Conservation (phyloP, 1,139 yeast genomes). For the Sugiyamaella sp. region DNA sequence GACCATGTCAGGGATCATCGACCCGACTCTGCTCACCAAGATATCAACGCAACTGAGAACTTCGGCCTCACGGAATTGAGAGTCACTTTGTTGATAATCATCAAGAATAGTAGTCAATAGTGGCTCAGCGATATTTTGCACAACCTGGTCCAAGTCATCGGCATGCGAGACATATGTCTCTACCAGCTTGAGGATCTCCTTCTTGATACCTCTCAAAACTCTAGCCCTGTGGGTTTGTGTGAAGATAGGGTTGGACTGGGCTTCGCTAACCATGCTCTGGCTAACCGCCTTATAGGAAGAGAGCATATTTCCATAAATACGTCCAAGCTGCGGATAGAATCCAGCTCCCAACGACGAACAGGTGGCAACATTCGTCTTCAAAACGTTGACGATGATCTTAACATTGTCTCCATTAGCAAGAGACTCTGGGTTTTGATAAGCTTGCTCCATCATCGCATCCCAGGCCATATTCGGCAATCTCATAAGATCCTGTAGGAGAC, state of each 20-base stretch:
- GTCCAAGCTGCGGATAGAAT: conserved; percentile 84
- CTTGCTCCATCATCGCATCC: conserved; percentile 84
- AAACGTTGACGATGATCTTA: conserved; percentile 87
- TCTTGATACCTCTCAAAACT: conserved; percentile 93
- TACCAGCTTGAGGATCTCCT: conserved; percentile 85
- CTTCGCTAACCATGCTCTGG: conserved; percentile 57
- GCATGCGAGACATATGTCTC: conserved; percentile 90
- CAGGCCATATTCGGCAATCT: conserved; percentile 91
- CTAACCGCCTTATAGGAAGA: conserved; percentile 88
- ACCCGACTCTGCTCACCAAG: conserved; percentile 83
- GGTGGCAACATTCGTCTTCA: conserved; percentile 92
- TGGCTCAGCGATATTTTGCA: conserved; percentile 80
- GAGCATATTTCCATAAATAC: conserved; percentile 87
- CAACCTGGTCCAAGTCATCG: conserved; percentile 83
- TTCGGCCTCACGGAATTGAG: conserved; percentile 98
- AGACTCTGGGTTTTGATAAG: conserved; percentile 85
- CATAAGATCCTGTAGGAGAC: conserved; percentile 80
- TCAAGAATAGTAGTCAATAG: conserved; percentile 83
- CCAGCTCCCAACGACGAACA: conserved; percentile 93
- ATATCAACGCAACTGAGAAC: conserved; percentile 94
- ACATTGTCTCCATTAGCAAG: conserved; percentile 85
- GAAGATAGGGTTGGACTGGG: conserved; percentile 40
- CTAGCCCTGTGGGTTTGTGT: conserved; percentile 92
- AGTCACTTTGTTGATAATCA: conserved; percentile 86
- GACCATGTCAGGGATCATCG: conserved; percentile 86